Percentiles rank a stretch among this genome's conserved stretches.
Evolutionary conservation across 768 basidiomycete species (phyloP).

Genomic region (Tulasnella sp.): DNA sequence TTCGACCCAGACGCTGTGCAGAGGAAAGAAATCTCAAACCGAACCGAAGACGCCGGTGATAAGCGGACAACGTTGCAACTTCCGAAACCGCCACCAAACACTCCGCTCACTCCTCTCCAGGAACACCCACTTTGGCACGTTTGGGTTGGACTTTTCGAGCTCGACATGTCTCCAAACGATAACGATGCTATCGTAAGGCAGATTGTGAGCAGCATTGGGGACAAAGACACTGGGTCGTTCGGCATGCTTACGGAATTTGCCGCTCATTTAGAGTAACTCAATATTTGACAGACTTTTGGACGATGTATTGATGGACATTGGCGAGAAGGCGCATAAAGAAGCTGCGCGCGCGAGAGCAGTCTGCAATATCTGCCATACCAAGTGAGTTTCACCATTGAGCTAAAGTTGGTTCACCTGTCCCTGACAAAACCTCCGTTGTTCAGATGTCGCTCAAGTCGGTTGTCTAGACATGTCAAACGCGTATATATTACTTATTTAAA

Average conservation of each 20-base stretch:
- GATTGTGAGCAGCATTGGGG: not conserved
- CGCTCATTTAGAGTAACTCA: not conserved
- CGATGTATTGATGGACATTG: constrained; percentile 8
- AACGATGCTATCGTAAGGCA: not conserved
- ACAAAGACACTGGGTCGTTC: not conserved
- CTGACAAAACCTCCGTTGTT: not conserved
- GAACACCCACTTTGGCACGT: not conserved
- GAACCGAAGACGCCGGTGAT: not conserved
- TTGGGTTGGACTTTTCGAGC: not conserved
- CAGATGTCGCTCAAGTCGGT: constrained; percentile 10
- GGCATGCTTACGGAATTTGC: not conserved
- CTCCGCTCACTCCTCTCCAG: not conserved
- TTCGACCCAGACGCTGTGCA: not conserved
- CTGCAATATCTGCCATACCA: constrained; percentile 9
- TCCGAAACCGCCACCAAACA: not conserved
- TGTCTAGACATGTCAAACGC: not conserved
- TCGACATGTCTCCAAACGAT: not conserved
- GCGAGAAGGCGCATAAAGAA: constrained; percentile 7
- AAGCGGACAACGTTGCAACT: not conserved
- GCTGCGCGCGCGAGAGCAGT: not conserved
- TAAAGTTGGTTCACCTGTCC: not conserved
- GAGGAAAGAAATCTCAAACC: not conserved
- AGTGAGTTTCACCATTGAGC: not conserved
- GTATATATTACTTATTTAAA: not conserved
- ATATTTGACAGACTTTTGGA: constrained; percentile 9